Evolutionary conservation across 78 protist species (phyloP).

Genomic region (Polysphondylium violaceum): DNA sequence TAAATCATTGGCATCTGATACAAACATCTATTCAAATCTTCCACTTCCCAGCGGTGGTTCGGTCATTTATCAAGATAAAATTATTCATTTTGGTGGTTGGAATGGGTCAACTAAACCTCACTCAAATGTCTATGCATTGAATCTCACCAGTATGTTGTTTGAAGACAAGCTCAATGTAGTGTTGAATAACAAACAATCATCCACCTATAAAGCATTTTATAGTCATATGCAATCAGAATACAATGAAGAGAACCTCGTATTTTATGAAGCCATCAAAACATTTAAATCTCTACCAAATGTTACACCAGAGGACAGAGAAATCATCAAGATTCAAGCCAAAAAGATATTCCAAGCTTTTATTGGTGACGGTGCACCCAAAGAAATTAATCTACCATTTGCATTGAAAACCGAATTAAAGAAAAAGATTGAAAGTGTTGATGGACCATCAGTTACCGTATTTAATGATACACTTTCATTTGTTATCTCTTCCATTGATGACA

Average conservation of each 20-base stretch:
- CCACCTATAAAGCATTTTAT: conserved; percentile 60
- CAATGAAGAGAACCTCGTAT: conserved; percentile 60
- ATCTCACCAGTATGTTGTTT: conserved; percentile 36
- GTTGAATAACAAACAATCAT: neutral
- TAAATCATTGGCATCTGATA: conserved; percentile 35
- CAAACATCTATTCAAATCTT: conserved; percentile 54
- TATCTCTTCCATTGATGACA: conserved; percentile 45
- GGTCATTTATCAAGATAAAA: conserved; percentile 28
- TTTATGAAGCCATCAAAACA: conserved; percentile 39
- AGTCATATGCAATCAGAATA: conserved; percentile 59
- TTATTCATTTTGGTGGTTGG: conserved; percentile 75
- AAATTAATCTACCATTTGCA: conserved; percentile 42
- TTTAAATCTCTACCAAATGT: conserved; percentile 23
- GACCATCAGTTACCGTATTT: conserved; percentile 3
- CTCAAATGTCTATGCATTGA: conserved; percentile 39
- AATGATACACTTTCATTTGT: conserved; percentile 50
- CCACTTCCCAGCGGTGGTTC: conserved; percentile 72
- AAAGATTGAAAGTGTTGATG: conserved; percentile 18
- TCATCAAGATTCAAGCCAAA: conserved; percentile 8
- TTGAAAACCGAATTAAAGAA: conserved; percentile 29
- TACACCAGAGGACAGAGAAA: conserved; percentile 51
- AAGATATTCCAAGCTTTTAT: conserved; percentile 38
- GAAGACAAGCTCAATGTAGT: conserved; percentile 57
- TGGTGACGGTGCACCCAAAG: conserved; percentile 39
- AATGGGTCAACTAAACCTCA: conserved; percentile 42